phyloP scores from a whole-genome alignment of 1,139 yeast species.

The Candida neerlandica region DNA sequence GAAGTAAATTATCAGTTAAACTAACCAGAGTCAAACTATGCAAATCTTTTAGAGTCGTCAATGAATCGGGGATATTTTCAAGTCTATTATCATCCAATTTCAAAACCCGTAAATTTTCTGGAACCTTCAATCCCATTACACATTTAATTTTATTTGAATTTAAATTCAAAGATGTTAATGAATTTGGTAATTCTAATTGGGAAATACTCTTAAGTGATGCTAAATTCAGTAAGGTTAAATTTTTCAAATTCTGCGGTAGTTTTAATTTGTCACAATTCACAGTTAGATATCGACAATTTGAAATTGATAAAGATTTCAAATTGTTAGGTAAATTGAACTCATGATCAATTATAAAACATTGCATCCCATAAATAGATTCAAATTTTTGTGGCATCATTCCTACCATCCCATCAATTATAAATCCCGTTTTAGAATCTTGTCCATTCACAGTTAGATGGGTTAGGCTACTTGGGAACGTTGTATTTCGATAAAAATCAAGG shows the following conservation, averaged over 20 bases:
- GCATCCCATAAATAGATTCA: slow-evolving; percentile 7
- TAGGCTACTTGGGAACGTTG: slow-evolving; percentile 6
- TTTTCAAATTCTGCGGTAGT: slow-evolving; percentile 6
- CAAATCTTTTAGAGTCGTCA: slow-evolving; percentile 2
- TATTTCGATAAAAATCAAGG: slow-evolving; percentile 6
- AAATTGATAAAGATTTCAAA: slow-evolving; percentile 5
- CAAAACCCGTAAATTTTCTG: slow-evolving; percentile 5
- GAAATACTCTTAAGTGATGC: slow-evolving; percentile 8
- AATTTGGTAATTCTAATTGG: slow-evolving; percentile 4
- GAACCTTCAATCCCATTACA: slow-evolving; percentile 7
- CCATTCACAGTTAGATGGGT: slow-evolving; percentile 9
- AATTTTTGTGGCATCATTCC: slow-evolving; percentile 9
- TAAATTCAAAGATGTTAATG: slow-evolving; percentile 7
- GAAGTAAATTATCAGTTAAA: slow-evolving; percentile 8
- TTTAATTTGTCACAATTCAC: slow-evolving; percentile 6
- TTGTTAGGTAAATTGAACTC: slow-evolving; percentile 8
- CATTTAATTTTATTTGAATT: slow-evolving; percentile 10
- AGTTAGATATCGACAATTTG: slow-evolving; percentile 10
- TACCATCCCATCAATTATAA: slow-evolving; percentile 4
- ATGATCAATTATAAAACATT: slow-evolving; percentile 9
- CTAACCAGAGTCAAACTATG: slow-evolving; percentile 2
- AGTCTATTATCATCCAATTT: slow-evolving; percentile 12
- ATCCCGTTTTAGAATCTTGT: slow-evolving; percentile 3
- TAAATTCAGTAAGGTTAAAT: slow-evolving; percentile 7
- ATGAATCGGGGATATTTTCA: not conserved